Conservation (phyloP, 148 eudicot species). For the Rhododendron williamsianum region DNA sequence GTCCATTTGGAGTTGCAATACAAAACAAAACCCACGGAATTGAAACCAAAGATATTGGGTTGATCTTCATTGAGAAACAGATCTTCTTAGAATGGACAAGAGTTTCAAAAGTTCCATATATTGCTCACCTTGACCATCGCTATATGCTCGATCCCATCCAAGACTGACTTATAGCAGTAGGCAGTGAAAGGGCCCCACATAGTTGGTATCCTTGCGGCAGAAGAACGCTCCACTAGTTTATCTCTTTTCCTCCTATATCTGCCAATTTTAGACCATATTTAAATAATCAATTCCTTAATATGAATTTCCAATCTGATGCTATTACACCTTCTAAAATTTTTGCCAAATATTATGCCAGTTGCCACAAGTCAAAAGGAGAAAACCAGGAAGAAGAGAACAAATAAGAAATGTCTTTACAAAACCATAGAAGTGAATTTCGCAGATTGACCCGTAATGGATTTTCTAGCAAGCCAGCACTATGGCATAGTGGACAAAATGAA, state of each 20-base stretch:
- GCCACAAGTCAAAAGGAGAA: neutral
- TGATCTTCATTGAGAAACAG: neutral
- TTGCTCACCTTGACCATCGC: conserved; percentile 86
- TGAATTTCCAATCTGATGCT: neutral
- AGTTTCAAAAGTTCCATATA: neutral
- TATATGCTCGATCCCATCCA: conserved; percentile 90
- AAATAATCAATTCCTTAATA: conserved; percentile 7
- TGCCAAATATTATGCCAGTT: conserved; percentile 3
- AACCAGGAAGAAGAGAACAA: neutral
- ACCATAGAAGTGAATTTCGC: neutral
- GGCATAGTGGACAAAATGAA: neutral
- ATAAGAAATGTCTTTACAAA: neutral
- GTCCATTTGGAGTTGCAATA: neutral
- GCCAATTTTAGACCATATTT: conserved; percentile 19
- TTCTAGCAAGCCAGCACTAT: neutral
- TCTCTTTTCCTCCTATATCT: conserved; percentile 89
- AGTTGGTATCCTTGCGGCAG: conserved; percentile 82
- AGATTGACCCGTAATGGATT: neutral
- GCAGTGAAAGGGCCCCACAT: conserved; percentile 86
- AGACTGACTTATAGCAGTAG: conserved; percentile 65
- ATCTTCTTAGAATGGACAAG: neutral
- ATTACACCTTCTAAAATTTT: neutral
- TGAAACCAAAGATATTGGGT: neutral
- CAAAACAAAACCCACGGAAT: neutral
- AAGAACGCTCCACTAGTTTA: conserved; percentile 54